Conservation (phyloP, 192 early-diverging fungal species). For the Podochytrium sp. region DNA sequence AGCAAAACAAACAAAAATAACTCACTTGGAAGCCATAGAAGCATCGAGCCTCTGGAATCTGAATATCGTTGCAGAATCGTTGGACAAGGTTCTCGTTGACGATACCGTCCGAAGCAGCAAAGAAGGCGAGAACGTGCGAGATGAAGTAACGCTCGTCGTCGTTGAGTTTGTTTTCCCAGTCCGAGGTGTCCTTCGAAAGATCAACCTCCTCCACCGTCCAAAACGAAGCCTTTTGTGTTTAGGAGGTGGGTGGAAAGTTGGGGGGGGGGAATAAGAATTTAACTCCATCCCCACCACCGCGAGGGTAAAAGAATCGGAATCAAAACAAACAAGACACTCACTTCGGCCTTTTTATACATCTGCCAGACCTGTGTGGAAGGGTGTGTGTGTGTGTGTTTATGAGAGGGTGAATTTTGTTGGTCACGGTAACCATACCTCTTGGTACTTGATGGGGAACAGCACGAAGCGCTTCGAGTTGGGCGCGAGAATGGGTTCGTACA, state of each 20-base stretch:
- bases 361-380: slow-evolving; percentile 75
- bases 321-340: too few species aligned
- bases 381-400: neutral
- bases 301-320: too few species aligned
- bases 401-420: neutral
- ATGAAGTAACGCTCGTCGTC: slow-evolving; percentile 91
- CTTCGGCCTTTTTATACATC: slow-evolving; percentile 97
- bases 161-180: slow-evolving; percentile 87
- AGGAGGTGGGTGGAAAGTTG: too few species aligned
- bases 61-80: slow-evolving; percentile 88
- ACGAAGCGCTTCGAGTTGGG: slow-evolving; percentile 83
- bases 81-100: slow-evolving; percentile 95
- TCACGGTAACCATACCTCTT: slow-evolving; percentile 57
- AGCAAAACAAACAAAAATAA: neutral
- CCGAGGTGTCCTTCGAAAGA: slow-evolving; percentile 84
- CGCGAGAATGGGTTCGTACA: slow-evolving; percentile 54
- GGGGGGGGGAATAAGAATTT: too few species aligned
- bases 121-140: slow-evolving; percentile 92
- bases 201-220: slow-evolving; percentile 98
- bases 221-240: too few species aligned
- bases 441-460: slow-evolving; percentile 92
- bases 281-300: too few species aligned
- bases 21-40: slow-evolving; percentile 90
- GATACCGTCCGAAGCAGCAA: slow-evolving; percentile 93
- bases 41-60: slow-evolving; percentile 91